Evolutionary conservation across 192 early-diverging fungal species (phyloP).

Genomic region (Backusella liffmaniae): DNA sequence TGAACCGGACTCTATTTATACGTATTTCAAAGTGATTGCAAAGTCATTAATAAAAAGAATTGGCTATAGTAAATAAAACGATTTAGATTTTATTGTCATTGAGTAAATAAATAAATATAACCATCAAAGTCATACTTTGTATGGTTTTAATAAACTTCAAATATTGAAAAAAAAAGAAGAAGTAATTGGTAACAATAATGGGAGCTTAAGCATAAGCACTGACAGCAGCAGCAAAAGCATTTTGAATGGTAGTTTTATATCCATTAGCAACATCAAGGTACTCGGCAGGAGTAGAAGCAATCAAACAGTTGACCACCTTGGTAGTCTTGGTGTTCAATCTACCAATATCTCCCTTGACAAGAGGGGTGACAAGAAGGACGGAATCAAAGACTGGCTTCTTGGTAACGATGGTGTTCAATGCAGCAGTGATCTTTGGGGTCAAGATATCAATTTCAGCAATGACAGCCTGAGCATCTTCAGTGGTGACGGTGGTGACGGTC

Average conservation of each 20-base stretch:
- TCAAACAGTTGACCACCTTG: conserved; percentile 1
- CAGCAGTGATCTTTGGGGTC: not conserved
- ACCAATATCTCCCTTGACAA: conserved; percentile 1
- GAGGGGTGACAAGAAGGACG: not conserved
- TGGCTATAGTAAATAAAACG: too few species aligned
- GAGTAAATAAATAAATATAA: not conserved
- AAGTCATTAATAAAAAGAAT: too few species aligned
- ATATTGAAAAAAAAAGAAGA: not conserved
- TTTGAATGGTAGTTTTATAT: not conserved
- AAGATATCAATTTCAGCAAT: not conserved
- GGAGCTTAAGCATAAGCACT: conserved; percentile 3
- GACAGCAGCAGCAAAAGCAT: conserved; percentile 7
- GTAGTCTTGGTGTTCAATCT: not conserved
- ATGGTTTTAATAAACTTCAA: not conserved
- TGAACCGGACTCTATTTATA: too few species aligned
- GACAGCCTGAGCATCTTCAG: conserved; percentile 10
- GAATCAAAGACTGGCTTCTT: conserved; percentile 15
- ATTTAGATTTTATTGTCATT: not conserved
- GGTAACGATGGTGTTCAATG: not conserved
- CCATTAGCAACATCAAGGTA: conserved; percentile 3
- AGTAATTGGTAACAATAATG: not conserved
- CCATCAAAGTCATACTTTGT: not conserved
- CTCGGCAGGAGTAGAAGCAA: conserved; percentile 10
- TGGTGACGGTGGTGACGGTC: not conserved
- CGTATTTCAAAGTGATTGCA: too few species aligned